Percentiles rank a stretch among this genome's conserved stretches.
These are phyloP conservation scores for Aureobasidium sp. DNA, from an alignment of 2,329 filamentous ascomycete genomes.

Conservation along the genomic window DNA sequence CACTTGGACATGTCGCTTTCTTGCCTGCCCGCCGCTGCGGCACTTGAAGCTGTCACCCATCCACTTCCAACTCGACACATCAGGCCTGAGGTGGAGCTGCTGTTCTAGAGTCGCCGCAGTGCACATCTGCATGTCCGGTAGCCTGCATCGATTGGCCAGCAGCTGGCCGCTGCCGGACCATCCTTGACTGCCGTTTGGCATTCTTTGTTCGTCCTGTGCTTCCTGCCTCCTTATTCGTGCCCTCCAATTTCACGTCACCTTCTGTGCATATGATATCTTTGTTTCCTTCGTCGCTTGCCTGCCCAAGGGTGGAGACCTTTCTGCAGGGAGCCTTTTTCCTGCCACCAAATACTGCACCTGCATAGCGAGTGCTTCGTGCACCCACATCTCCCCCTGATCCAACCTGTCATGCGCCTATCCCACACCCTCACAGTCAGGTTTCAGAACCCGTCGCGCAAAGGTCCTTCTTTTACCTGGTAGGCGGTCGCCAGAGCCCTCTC, in stretches of 20 bases:
- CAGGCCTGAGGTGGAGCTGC: background rate
- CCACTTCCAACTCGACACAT: background rate
- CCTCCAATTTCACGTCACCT: background rate
- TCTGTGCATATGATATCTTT: background rate
- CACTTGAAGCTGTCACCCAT: background rate
- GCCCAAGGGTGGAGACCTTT: background rate
- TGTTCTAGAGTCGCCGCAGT: background rate
- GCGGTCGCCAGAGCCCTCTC: background rate
- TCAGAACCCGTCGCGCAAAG: background rate
- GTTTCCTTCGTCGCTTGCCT: background rate
- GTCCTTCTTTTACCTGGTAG: conserved; percentile 1
- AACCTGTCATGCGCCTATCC: conserved; percentile 7
- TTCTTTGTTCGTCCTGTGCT: conserved; percentile 1
- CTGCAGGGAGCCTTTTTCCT: conserved; percentile 7
- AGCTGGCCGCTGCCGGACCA: background rate
- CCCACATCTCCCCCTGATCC: conserved; percentile 9
- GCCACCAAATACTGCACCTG: conserved; percentile 1
- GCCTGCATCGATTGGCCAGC: conserved; percentile 1
- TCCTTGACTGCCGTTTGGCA: background rate
- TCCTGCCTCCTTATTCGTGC: conserved; percentile 2
- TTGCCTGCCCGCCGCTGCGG: background rate
- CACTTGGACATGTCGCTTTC: conserved; percentile 2
- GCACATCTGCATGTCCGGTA: conserved; percentile 1
- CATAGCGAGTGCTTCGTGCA: conserved; percentile 4
- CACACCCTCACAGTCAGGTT: conserved; percentile 1